Percentiles rank a stretch among this genome's conserved stretches.
phyloP scores from a whole-genome alignment of 192 early-diverging fungal genomes.

The Allomyces javanicus region DNA sequence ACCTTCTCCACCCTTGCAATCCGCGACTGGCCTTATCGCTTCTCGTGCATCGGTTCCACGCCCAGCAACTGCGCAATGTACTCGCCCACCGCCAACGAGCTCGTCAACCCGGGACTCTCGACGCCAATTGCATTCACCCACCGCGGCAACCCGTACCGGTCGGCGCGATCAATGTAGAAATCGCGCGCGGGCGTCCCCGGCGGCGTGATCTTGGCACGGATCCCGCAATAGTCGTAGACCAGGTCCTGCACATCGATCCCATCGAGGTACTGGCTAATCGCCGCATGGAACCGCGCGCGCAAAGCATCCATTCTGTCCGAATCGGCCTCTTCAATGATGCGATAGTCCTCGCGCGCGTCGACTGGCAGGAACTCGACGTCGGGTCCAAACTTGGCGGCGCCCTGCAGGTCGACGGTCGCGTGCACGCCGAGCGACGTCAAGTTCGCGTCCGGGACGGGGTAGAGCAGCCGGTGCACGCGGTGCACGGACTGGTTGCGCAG shows the following conservation, averaged over 20 bases:
- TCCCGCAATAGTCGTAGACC: conserved; percentile 51
- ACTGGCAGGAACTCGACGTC: conserved; percentile 37
- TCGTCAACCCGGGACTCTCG: conserved; percentile 70
- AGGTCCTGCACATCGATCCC: conserved; percentile 32
- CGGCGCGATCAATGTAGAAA: conserved; percentile 49
- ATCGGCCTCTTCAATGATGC: conserved; percentile 16
- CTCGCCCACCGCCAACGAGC: conserved; percentile 60
- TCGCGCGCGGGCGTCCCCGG: conserved; percentile 53
- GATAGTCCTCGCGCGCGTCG: conserved; percentile 33
- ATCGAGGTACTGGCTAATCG: conserved; percentile 44
- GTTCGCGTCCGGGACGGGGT: conserved; percentile 58
- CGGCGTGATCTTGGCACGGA: conserved; percentile 61
- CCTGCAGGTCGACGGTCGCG: conserved; percentile 56
- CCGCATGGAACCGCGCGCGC: conserved; percentile 16
- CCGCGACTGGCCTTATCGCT: no score
- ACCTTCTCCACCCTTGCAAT: no score
- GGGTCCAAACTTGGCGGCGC: conserved; percentile 58
- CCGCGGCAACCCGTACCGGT: conserved; percentile 18
- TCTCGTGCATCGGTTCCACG: no score
- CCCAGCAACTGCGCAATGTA: no score
- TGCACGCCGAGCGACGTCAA: conserved; percentile 55
- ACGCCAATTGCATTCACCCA: conserved; percentile 65
- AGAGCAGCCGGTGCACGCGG: conserved; percentile 41
- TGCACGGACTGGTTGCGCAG: not conserved
- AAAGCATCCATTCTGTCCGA: conserved; percentile 9